Evolutionary conservation across 2,329 filamentous ascomycete genomes (phyloP).

Genomic region (Fusarium metavorans): DNA sequence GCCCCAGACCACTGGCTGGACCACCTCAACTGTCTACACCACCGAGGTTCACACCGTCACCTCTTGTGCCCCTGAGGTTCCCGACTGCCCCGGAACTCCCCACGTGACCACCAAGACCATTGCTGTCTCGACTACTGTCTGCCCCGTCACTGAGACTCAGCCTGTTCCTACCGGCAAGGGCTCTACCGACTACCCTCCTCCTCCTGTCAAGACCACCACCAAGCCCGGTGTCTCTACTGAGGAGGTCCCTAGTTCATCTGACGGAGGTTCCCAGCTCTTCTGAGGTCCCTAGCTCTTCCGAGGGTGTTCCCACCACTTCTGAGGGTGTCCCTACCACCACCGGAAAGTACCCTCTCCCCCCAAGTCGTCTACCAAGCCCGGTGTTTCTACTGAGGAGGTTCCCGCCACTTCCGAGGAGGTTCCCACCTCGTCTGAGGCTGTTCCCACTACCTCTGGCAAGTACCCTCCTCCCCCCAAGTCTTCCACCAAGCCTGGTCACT

Average conservation of each 20-base stretch:
- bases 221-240: not conserved
- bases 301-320: not conserved
- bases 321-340: not conserved
- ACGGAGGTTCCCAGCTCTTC: not conserved
- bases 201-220: not conserved
- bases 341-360: not conserved
- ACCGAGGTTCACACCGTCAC: conserved; percentile 29
- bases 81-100: conserved; percentile 21
- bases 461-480: not conserved
- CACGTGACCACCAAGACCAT: conserved; percentile 32
- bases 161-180: not conserved
- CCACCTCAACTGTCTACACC: conserved; percentile 38
- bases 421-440: not conserved
- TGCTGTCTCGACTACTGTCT: conserved; percentile 24
- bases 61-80: conserved; percentile 23
- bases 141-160: conserved; percentile 25
- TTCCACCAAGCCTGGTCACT: not conserved
- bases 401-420: not conserved
- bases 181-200: not conserved
- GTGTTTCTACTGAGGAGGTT: not conserved
- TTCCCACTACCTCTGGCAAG: not conserved
- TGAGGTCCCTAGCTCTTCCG: not conserved
- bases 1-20: not conserved
- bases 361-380: not conserved
- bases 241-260: not conserved